These are phyloP conservation scores for Hypoxylon sp. DNA, from an alignment of 2,329 filamentous ascomycete genomes.

Conservation along the genomic window DNA sequence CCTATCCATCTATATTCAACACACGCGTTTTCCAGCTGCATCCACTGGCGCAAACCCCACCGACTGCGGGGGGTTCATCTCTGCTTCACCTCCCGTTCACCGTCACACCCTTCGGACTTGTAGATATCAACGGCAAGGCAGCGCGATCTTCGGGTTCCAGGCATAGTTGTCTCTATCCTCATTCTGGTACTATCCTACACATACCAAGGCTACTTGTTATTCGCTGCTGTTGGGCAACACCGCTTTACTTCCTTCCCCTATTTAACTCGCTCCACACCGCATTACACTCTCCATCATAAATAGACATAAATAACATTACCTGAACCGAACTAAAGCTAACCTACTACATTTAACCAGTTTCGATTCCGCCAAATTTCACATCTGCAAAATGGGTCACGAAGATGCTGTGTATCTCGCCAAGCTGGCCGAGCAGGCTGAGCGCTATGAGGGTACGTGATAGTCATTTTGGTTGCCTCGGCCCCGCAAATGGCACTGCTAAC, in stretches of 20 bases:
- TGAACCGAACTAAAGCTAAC: slow-evolving; percentile 24
- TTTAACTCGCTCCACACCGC: slow-evolving; percentile 30
- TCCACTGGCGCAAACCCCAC: slow-evolving; percentile 57
- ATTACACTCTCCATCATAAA: slow-evolving; percentile 21
- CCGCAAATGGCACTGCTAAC: slow-evolving; percentile 37
- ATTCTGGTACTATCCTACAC: slow-evolving; percentile 10
- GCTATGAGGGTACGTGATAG: slow-evolving; percentile 89
- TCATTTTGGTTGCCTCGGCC: slow-evolving; percentile 11
- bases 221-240: slow-evolving; percentile 3
- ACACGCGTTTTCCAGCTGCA: slow-evolving; percentile 50
- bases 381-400: slow-evolving; percentile 95
- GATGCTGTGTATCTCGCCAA: slow-evolving; percentile 99
- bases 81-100: slow-evolving; percentile 49
- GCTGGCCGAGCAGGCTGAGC: slow-evolving; percentile 99
- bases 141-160: slow-evolving; percentile 26
- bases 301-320: slow-evolving; percentile 12
- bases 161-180: slow-evolving; percentile 19
- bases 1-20: slow-evolving; percentile 37
- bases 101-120: slow-evolving; percentile 40
- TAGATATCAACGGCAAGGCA: slow-evolving; percentile 31
- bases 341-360: slow-evolving; percentile 35
- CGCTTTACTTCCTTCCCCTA: slow-evolving; percentile 4
- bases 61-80: slow-evolving; percentile 53
- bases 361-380: slow-evolving; percentile 43
- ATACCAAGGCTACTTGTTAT: slow-evolving; percentile 8